These are phyloP conservation scores for Oryza glaberrima DNA, from an alignment of 176 grass and related monocot genomes.

Conservation along the genomic window DNA sequence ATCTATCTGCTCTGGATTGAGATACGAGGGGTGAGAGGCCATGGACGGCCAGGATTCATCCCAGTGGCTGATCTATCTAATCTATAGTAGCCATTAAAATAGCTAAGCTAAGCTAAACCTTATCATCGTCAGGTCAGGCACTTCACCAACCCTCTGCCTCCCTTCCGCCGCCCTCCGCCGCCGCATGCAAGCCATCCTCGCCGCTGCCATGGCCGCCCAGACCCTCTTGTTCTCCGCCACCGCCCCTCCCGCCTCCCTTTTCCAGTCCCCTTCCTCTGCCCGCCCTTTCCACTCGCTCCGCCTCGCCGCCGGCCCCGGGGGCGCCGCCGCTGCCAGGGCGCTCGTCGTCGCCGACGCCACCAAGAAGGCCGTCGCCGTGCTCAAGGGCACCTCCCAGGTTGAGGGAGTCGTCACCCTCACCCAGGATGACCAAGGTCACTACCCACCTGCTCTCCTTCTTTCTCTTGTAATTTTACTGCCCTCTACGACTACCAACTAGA, in stretches of 20 bases:
- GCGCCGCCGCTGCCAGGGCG: constrained; percentile 34
- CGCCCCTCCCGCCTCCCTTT: constrained; percentile 1
- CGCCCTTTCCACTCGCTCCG: constrained; percentile 73
- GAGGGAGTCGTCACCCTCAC: constrained; percentile 84
- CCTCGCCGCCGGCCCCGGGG: constrained; percentile 23
- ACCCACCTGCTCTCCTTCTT: background rate
- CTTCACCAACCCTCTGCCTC: background rate
- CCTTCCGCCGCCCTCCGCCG: background rate
- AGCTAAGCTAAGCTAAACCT: constrained; percentile 9
- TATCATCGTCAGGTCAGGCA: constrained; percentile 27
- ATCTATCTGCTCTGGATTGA: background rate
- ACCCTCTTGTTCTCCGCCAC: constrained; percentile 53
- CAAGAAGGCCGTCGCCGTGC: constrained; percentile 88
- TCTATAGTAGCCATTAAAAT: too few relatives aligned
- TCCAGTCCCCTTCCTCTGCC: constrained; percentile 51
- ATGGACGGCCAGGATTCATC: background rate
- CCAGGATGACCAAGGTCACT: constrained; percentile 73
- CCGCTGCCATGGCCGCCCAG: constrained; percentile 72
- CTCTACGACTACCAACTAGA: background rate
- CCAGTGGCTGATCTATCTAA: too few relatives aligned
- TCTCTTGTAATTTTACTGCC: background rate
- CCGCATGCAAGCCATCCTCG: constrained; percentile 8
- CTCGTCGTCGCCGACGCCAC: constrained; percentile 57
- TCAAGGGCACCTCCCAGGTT: constrained; percentile 79
- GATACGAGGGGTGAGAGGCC: too few relatives aligned